phyloP scores from a whole-genome alignment of 2,329 filamentous ascomycete genomes.

The Colletotrichum paranaense region DNA sequence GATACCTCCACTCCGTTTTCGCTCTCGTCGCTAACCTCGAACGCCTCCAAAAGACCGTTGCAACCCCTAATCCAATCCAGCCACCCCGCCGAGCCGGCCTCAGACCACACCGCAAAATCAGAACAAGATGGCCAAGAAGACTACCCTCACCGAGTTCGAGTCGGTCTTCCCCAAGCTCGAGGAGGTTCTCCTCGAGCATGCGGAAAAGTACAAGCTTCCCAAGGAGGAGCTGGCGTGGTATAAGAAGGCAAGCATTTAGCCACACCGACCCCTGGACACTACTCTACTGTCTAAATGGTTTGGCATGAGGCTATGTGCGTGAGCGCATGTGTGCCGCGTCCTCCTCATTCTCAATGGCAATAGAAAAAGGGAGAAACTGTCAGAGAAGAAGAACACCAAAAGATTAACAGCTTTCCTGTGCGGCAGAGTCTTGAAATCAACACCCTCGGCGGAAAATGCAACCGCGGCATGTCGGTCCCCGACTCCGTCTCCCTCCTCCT shows the following conservation, averaged over 20 bases:
- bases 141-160: constrained; percentile 89
- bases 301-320: neutral
- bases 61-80: neutral
- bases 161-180: constrained; percentile 88
- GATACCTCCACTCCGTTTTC: neutral
- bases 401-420: neutral
- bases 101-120: constrained; percentile 26
- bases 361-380: neutral
- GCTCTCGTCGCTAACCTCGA: neutral
- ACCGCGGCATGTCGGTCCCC: constrained; percentile 97
- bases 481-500: constrained; percentile 89
- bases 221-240: constrained; percentile 87
- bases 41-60: neutral
- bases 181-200: constrained; percentile 82
- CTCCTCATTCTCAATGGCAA: neutral
- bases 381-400: neutral
- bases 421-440: constrained; percentile 84
- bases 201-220: constrained; percentile 85
- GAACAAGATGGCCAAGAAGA: constrained; percentile 72
- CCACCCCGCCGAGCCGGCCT: neutral
- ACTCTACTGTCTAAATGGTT: neutral
- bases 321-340: neutral
- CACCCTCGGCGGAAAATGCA: constrained; percentile 94
- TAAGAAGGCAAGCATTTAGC: constrained; percentile 70
- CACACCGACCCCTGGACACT: neutral